phyloP scores from a whole-genome alignment of 1,139 yeast genomes.

The Spencermartinsiella ligniputridi region DNA sequence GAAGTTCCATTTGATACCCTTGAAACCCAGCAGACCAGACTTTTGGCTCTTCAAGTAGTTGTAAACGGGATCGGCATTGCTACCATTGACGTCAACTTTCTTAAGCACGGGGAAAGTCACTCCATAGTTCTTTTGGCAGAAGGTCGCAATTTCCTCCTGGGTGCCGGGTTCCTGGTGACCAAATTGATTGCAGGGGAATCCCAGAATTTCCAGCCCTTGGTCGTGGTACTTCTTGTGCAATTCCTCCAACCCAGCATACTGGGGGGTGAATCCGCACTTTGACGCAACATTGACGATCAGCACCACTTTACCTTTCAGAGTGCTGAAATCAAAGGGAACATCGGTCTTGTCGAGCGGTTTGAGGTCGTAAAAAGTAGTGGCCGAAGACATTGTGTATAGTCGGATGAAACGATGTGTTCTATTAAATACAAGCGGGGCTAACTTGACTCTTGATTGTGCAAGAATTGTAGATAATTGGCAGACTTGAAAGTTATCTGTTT shows the following conservation, averaged over 20 bases:
- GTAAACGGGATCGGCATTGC: conserved; percentile 74
- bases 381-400: no score
- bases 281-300: conserved; percentile 89
- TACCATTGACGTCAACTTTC: conserved; percentile 88
- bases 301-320: conserved; percentile 85
- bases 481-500: no score
- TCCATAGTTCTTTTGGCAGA: conserved; percentile 65
- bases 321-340: conserved; percentile 58
- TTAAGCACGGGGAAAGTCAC: conserved; percentile 85
- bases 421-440: no score
- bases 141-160: conserved; percentile 57
- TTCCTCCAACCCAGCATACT: conserved; percentile 79
- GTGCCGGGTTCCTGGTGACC: conserved; percentile 83
- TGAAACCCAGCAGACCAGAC: conserved; percentile 67
- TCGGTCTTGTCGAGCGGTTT: conserved; percentile 55
- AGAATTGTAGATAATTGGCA: no score
- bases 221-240: conserved; percentile 74
- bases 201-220: conserved; percentile 72
- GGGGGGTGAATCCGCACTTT: conserved; percentile 55
- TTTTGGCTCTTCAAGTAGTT: conserved; percentile 63
- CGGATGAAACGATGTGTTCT: no score
- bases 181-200: conserved; percentile 93
- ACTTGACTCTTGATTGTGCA: background rate
- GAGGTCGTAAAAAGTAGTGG: conserved; percentile 49
- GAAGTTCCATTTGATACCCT: conserved; percentile 90